These are phyloP conservation scores for Ogataea minuta DNA, from an alignment of 805 yeast genomes.

Conservation along the genomic window DNA sequence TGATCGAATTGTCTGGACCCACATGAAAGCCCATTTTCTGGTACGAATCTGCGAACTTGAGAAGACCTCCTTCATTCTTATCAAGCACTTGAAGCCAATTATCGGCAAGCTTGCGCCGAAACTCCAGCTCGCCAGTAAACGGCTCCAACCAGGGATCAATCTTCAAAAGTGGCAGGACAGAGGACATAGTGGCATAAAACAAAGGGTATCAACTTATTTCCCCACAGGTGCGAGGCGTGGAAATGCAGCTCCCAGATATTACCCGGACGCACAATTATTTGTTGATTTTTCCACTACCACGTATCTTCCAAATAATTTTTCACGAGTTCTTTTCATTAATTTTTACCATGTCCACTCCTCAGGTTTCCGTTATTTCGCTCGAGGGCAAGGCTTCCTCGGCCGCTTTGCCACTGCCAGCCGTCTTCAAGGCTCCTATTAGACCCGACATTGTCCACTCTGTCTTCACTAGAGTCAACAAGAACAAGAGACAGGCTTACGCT, in stretches of 20 bases:
- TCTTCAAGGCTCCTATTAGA: slow-evolving; percentile 99
- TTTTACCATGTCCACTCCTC: slow-evolving; percentile 67
- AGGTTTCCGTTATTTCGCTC: slow-evolving; percentile 86
- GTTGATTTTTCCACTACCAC: slow-evolving; percentile 5
- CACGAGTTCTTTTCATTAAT: slow-evolving; percentile 5
- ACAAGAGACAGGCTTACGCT: slow-evolving; percentile 99
- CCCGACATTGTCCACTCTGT: slow-evolving; percentile 99
- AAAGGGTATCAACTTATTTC: slow-evolving; percentile 9
- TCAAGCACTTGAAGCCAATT: slow-evolving; percentile 59
- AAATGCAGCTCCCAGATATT: neutral
- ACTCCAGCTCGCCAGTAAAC: slow-evolving; percentile 59
- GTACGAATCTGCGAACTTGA: slow-evolving; percentile 74
- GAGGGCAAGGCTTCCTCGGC: slow-evolving; percentile 83
- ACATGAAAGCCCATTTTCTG: slow-evolving; percentile 75
- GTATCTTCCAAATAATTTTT: slow-evolving; percentile 3
- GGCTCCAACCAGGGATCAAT: slow-evolving; percentile 90
- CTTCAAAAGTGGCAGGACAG: slow-evolving; percentile 35
- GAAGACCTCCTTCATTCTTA: slow-evolving; percentile 60
- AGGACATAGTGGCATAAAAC: slow-evolving; percentile 7
- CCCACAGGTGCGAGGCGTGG: slow-evolving; percentile 6
- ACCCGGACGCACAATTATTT: slow-evolving; percentile 10
- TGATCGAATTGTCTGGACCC: slow-evolving; percentile 51
- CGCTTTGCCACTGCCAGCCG: slow-evolving; percentile 94
- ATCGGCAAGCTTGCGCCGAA: slow-evolving; percentile 64
- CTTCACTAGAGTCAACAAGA: slow-evolving; percentile 97